Base-by-base conservation (phyloP, 2,329 filamentous ascomycete species). In the Chalaropsis thielavioides region DNA sequence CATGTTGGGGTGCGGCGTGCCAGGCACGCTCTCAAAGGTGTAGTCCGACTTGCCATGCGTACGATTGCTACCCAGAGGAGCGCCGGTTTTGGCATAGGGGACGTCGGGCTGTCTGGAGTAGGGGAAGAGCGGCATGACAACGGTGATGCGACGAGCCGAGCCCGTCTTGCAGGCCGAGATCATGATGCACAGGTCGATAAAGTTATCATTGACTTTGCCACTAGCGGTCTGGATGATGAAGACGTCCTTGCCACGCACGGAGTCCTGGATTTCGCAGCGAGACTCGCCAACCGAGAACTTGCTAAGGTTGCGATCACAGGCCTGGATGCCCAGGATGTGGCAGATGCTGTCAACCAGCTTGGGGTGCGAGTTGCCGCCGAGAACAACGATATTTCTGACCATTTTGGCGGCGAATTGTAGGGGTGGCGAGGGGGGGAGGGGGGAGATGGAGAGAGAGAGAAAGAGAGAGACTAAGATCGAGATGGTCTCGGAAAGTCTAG, bases 231-330 rank as follows among this genome's bases (percentile, higher is more conserved):
- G 92, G 72, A 99, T 90, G 74, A 97, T 96, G 78, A 95, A 99
- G 74, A 96, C 94, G 84, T 99, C 94, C 76, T 99, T 99, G 71
- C 90, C 94, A 71, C 94, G 88, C 62, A 99, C 94, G 15, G 91
- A 96, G 76, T 99, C 94, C 74, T 92, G 83, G 72, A 99, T 95
- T 76, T 97, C 94, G 68, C 95, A 92, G 64, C 92, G 86, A 70
- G 89, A 95, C 79, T 97, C 94, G 70, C 94, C 94, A 63, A 94
- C 90, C 40, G 91, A 90, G 79, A 99, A 99, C 78, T 96, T 96
- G 73, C 81, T 83, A 61, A 97, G 84, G 68, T 92, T 85, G 70
- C 92, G 88, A 72, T 91, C 87, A 70, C 90, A 90, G 22, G 84
- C 80, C n/a, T 90, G 87, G 64, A 99, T 85, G 70, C 92, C 90